phyloP scores from a whole-genome alignment of 1,284 basidiomycete genomes.

The Violaceomyces palustris region DNA sequence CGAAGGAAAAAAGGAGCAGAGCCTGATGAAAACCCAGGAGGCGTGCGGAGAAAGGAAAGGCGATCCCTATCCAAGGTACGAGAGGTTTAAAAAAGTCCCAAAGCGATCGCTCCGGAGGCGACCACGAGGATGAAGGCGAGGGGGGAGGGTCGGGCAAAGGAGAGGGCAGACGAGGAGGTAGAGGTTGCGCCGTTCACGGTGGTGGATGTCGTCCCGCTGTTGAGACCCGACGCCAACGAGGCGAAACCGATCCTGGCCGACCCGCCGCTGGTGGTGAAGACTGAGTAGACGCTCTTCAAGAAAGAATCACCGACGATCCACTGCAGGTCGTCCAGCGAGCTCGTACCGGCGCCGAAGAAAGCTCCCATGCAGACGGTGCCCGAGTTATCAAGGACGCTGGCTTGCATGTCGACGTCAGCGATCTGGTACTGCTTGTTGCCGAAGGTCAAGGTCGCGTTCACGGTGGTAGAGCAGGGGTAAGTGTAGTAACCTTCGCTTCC shows the following conservation, averaged over 20 bases:
- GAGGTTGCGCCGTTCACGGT: no score
- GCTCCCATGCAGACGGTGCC: constrained; percentile 37
- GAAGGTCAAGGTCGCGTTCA: constrained; percentile 40
- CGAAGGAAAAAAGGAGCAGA: no score
- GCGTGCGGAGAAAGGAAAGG: no score
- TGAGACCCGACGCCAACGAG: constrained; percentile 29
- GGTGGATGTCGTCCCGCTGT: constrained; percentile 16
- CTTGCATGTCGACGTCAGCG: constrained; percentile 23
- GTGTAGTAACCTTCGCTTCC: constrained; percentile 33
- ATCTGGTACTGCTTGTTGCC: constrained; percentile 31
- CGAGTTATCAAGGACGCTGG: constrained; percentile 9
- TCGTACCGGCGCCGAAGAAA: constrained; percentile 34
- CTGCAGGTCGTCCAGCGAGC: constrained; percentile 12
- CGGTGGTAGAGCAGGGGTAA: constrained; percentile 29
- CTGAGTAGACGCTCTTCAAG: constrained; percentile 43
- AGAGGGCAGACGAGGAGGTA: background rate
- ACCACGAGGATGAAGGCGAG: background rate
- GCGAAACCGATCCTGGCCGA: constrained; percentile 37
- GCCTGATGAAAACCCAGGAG: no score
- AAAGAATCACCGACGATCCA: constrained; percentile 49
- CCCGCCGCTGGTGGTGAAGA: constrained; percentile 20
- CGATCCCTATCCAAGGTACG: no score
- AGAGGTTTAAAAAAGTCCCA: no score
- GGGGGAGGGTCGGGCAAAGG: no score
- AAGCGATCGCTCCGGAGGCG: no score